Evolutionary conservation across 495 filamentous ascomycete species (phyloP).

Genomic region (Hyaloscypha hepaticicola): DNA sequence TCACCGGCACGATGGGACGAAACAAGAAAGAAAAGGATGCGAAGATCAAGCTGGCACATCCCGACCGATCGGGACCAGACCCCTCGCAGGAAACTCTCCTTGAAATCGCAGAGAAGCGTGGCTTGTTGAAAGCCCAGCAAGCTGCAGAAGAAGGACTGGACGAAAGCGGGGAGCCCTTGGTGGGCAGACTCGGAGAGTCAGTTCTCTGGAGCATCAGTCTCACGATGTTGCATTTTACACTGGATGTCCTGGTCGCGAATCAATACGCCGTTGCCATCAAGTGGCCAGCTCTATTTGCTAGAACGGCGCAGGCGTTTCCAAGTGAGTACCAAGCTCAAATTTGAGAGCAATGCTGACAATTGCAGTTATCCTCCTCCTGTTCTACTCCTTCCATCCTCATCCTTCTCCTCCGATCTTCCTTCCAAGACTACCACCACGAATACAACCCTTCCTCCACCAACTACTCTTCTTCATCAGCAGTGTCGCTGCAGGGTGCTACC

Average conservation of each 20-base stretch:
- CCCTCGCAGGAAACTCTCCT: conserved; percentile 59
- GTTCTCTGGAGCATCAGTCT: conserved; percentile 71
- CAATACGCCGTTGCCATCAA: conserved; percentile 77
- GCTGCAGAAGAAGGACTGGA: conserved; percentile 37
- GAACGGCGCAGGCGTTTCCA: conserved; percentile 48
- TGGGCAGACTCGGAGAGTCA: conserved; percentile 56
- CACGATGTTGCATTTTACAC: conserved; percentile 78
- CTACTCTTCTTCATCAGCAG: conserved; percentile 58
- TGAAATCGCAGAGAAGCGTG: conserved; percentile 59
- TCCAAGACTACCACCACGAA: conserved; percentile 44
- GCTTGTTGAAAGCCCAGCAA: conserved; percentile 43
- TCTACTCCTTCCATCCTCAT: conserved; percentile 60
- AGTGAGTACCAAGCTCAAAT: conserved; percentile 37
- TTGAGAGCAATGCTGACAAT: conserved; percentile 32
- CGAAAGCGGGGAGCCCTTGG: conserved; percentile 30
- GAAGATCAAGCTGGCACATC: conserved; percentile 56
- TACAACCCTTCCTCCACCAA: conserved; percentile 52
- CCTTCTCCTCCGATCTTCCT: conserved; percentile 40
- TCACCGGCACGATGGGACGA: conserved; percentile 35
- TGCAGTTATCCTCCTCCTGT: conserved; percentile 58
- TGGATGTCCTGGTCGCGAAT: conserved; percentile 87
- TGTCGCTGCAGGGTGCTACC: conserved; percentile 63
- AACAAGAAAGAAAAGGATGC: conserved; percentile 46
- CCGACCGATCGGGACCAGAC: conserved; percentile 53
- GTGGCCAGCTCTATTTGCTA: conserved; percentile 54